Evolutionary conservation across 805 yeast species (phyloP).

Genomic region (Metschnikowia kofuensis): DNA sequence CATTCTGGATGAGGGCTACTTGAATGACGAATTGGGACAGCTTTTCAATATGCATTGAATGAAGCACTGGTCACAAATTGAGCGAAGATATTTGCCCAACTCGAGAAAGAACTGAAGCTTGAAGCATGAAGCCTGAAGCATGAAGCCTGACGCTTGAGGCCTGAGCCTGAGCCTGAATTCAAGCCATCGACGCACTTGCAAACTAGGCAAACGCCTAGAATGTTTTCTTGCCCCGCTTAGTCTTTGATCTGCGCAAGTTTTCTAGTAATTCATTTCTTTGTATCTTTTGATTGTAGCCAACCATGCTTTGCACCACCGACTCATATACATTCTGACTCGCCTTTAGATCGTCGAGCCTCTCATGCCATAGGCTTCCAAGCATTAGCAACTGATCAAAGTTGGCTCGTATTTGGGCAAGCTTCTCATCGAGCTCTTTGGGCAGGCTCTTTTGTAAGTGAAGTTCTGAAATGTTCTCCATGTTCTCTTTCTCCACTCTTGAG

Average conservation of each 20-base stretch:
- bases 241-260: slow-evolving; percentile 29
- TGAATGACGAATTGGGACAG: slow-evolving; percentile 18
- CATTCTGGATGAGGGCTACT: slow-evolving; percentile 15
- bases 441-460: slow-evolving; percentile 23
- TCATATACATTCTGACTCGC: slow-evolving; percentile 77
- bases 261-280: slow-evolving; percentile 48
- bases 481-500: slow-evolving; percentile 33
- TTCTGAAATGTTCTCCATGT: slow-evolving; percentile 29
- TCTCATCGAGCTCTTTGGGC: slow-evolving; percentile 28
- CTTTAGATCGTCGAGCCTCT: slow-evolving; percentile 45
- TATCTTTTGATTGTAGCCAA: slow-evolving; percentile 84
- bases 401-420: slow-evolving; percentile 31
- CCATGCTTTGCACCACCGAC: slow-evolving; percentile 81
- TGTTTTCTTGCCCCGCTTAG: slow-evolving; percentile 18
- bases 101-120: neutral
- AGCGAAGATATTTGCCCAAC: too few species aligned
- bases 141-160: too few species aligned
- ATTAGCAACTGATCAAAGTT: slow-evolving; percentile 26
- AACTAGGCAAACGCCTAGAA: neutral
- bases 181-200: too few species aligned
- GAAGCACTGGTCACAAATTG: neutral
- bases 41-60: slow-evolving; percentile 9
- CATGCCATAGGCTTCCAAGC: slow-evolving; percentile 48
- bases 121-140: too few species aligned
- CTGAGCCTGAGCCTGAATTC: too few species aligned